phyloP scores from a whole-genome alignment of 768 basidiomycete genomes.

The Collybia sp. region DNA sequence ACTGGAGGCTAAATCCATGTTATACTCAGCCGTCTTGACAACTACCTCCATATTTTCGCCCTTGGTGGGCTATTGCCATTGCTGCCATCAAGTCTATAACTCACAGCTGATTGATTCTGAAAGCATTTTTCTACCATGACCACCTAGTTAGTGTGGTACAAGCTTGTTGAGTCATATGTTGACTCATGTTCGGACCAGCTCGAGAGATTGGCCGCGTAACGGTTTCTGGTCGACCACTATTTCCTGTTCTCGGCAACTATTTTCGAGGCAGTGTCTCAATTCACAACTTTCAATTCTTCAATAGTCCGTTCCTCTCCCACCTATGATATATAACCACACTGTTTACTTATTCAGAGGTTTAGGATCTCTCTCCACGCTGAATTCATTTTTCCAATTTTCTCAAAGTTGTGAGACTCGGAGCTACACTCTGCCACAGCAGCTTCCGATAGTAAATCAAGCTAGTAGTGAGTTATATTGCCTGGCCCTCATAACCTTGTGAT shows the following conservation, averaged over 20 bases:
- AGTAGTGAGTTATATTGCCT: conserved; percentile 27
- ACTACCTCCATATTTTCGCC: no score
- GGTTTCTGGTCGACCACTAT: conserved; percentile 50
- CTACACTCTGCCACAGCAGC: conserved; percentile 34
- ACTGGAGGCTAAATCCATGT: no score
- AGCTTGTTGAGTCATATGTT: no score
- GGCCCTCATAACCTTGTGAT: conserved; percentile 43
- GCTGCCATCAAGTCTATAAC: no score
- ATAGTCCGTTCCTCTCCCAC: conserved; percentile 11
- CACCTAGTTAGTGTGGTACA: no score
- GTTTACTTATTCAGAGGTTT: conserved; percentile 8
- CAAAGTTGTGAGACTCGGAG: conserved; percentile 31
- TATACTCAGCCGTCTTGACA: no score
- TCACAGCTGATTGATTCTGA: no score
- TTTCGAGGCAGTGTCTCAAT: conserved; percentile 20
- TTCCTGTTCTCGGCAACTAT: conserved; percentile 36
- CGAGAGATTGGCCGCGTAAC: conserved; percentile 36
- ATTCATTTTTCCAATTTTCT: neutral
- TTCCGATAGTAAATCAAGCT: conserved; percentile 37
- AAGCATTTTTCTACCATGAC: no score
- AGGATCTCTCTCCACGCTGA: neutral
- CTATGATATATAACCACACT: neutral
- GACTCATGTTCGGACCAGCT: conserved; percentile 11
- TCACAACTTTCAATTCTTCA: conserved; percentile 15
- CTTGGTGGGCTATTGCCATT: no score